phyloP scores from a whole-genome alignment of 2,329 filamentous ascomycete genomes.

The Colletotrichum horii region DNA sequence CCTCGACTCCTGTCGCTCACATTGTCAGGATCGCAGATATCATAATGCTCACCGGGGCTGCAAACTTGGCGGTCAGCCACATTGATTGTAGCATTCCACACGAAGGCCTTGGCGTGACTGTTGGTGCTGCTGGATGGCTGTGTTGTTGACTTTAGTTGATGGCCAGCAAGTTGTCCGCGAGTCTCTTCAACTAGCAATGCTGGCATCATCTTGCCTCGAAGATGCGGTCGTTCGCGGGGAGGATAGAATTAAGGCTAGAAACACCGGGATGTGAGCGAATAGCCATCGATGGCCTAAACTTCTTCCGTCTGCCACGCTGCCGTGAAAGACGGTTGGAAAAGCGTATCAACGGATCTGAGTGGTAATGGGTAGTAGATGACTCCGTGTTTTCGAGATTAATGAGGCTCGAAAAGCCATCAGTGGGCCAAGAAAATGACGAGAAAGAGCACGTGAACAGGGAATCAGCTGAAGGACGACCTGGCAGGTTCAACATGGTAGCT shows the following conservation, averaged over 20 bases:
- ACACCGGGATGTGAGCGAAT: neutral
- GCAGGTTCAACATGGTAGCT: neutral
- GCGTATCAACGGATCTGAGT: neutral
- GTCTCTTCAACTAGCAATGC: neutral
- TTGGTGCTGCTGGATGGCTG: neutral
- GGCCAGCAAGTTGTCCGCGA: neutral
- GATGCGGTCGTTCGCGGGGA: neutral
- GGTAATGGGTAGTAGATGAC: neutral
- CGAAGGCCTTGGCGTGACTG: neutral
- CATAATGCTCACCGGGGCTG: too few relatives aligned
- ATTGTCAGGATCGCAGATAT: too few relatives aligned
- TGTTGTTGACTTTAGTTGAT: too few relatives aligned
- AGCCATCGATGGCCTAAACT: neutral
- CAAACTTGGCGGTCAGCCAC: neutral
- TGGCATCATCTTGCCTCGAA: neutral
- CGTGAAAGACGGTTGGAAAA: neutral
- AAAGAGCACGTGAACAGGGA: neutral
- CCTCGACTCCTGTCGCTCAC: neutral
- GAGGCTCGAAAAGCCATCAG: neutral
- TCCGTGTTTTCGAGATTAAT: neutral
- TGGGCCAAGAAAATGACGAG: neutral
- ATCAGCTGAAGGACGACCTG: neutral
- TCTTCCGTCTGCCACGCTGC: neutral
- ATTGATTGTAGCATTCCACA: neutral
- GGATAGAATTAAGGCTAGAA: neutral